Evolutionary conservation across 2,329 filamentous ascomycete species (phyloP).

Genomic region (Xylariaceae sp.): DNA sequence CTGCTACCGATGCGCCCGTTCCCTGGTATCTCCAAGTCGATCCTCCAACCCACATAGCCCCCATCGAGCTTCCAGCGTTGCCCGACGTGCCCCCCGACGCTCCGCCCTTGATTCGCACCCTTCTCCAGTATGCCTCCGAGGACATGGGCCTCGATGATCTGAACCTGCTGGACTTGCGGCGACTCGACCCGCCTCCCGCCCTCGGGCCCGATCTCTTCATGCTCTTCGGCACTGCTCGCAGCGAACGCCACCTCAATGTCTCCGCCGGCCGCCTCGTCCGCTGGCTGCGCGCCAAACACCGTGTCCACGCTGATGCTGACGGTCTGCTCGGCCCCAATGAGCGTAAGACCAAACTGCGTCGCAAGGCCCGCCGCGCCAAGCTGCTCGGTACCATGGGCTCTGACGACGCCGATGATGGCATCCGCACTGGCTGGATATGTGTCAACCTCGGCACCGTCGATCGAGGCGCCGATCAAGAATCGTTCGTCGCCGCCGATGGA

Average conservation of each 20-base stretch:
- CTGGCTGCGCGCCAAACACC: slow-evolving; percentile 72
- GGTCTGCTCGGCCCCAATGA: slow-evolving; percentile 87
- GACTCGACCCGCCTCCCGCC: slow-evolving; percentile 79
- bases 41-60: slow-evolving; percentile 48
- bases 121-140: slow-evolving; percentile 75
- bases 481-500: slow-evolving; percentile 44
- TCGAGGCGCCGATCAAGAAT: slow-evolving; percentile 44
- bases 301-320: slow-evolving; percentile 74
- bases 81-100: slow-evolving; percentile 61
- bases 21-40: slow-evolving; percentile 84
- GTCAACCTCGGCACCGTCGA: slow-evolving; percentile 77
- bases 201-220: slow-evolving; percentile 87
- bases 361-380: slow-evolving; percentile 77
- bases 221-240: slow-evolving; percentile 86
- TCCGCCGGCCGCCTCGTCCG: slow-evolving; percentile 85
- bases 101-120: slow-evolving; percentile 65
- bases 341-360: slow-evolving; percentile 77
- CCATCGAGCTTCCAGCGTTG: slow-evolving; percentile 42
- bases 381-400: slow-evolving; percentile 68
- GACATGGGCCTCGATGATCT: slow-evolving; percentile 85
- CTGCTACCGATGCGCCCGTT: slow-evolving; percentile 20
- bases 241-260: slow-evolving; percentile 88
- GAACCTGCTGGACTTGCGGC: slow-evolving; percentile 74
- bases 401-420: slow-evolving; percentile 71
- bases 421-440: slow-evolving; percentile 93